phyloP scores from a whole-genome alignment of 2,329 filamentous ascomycete genomes.

The Colletotrichum agaves region DNA sequence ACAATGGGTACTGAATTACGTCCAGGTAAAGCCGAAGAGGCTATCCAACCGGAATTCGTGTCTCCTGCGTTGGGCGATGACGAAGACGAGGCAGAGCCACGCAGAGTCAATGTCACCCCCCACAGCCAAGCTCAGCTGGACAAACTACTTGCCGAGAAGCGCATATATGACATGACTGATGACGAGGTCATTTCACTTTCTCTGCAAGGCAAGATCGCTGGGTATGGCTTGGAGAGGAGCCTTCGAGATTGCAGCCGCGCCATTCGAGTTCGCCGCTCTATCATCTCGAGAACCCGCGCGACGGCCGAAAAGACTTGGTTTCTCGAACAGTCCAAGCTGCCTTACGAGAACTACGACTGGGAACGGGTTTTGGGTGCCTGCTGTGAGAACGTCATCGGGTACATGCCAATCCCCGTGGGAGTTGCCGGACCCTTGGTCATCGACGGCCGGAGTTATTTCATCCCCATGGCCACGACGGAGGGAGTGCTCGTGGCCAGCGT shows the following conservation, averaged over 20 bases:
- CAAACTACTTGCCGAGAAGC: constrained; percentile 81
- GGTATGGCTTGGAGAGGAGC: constrained; percentile 93
- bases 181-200: constrained; percentile 87
- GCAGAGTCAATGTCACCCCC: constrained; percentile 42
- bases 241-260: constrained; percentile 91
- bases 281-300: constrained; percentile 86
- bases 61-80: constrained; percentile 66
- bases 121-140: constrained; percentile 79
- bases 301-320: constrained; percentile 81
- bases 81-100: constrained; percentile 61
- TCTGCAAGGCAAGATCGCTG: constrained; percentile 90
- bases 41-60: constrained; percentile 41
- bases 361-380: constrained; percentile 94
- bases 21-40: constrained; percentile 51
- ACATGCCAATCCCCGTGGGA: constrained; percentile 91
- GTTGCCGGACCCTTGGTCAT: constrained; percentile 94
- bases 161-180: constrained; percentile 80
- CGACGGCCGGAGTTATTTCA: constrained; percentile 94
- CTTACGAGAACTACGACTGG: constrained; percentile 94
- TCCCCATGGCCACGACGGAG: constrained; percentile 99
- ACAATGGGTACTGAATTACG: constrained; percentile 63
- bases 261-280: constrained; percentile 89
- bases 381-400: constrained; percentile 98
- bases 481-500: constrained; percentile 95
- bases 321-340: constrained; percentile 86